phyloP scores from a whole-genome alignment of 768 basidiomycete genomes.

The Chalciporus pseudorubinellus region DNA sequence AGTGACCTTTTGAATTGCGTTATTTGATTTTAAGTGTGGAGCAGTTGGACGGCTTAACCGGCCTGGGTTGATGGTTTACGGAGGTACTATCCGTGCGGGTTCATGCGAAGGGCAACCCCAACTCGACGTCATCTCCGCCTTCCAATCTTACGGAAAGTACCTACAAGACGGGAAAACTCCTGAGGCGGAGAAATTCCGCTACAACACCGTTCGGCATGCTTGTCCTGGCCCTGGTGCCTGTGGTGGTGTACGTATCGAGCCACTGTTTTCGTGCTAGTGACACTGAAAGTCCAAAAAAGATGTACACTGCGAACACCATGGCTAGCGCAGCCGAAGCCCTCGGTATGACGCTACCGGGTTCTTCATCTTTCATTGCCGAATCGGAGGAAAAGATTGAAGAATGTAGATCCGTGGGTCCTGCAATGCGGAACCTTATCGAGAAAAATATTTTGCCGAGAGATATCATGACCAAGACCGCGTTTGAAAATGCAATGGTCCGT shows the following conservation, averaged over 20 bases:
- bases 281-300: conserved; percentile 45
- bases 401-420: conserved; percentile 73
- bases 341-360: conserved; percentile 95
- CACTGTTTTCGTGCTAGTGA: neutral
- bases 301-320: conserved; percentile 99
- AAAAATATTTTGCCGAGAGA: conserved; percentile 91
- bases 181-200: conserved; percentile 79
- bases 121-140: conserved; percentile 95
- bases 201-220: conserved; percentile 85
- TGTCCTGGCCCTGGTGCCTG: conserved; percentile 99
- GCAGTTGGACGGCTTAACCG: conserved; percentile 92
- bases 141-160: conserved; percentile 96
- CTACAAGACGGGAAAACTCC: conserved; percentile 84
- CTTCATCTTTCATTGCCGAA: conserved; percentile 95
- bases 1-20: conserved; percentile 32
- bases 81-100: conserved; percentile 91
- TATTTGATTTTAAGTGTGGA: conserved; percentile 8
- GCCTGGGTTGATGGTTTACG: conserved; percentile 97
- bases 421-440: conserved; percentile 85
- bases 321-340: conserved; percentile 92
- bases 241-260: conserved; percentile 74
- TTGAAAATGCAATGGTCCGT: conserved; percentile 94
- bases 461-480: conserved; percentile 96
- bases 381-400: conserved; percentile 86
- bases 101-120: conserved; percentile 85